Evolutionary conservation across 352 stramenopile species (phyloP).

Genomic region (Globisporangium takayamanum): DNA sequence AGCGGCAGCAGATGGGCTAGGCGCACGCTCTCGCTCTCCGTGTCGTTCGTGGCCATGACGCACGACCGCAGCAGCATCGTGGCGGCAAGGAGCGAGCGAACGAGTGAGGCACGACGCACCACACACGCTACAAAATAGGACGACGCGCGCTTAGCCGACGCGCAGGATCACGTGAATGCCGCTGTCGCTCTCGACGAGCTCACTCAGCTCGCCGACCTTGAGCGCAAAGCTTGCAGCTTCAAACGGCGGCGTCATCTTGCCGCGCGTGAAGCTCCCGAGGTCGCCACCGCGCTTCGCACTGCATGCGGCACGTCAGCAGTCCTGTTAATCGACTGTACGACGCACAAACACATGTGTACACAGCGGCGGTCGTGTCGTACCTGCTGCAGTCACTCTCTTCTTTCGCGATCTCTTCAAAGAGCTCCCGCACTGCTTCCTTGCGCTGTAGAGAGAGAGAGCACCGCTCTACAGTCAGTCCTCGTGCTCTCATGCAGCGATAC

Average conservation of each 20-base stretch:
- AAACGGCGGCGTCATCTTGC: slow-evolving; percentile 92
- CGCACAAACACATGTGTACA: not conserved
- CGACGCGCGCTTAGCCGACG: slow-evolving; percentile 34
- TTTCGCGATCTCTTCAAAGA: slow-evolving; percentile 84
- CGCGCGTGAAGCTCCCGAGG: slow-evolving; percentile 81
- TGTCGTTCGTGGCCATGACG: no score
- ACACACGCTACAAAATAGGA: slow-evolving; percentile 4
- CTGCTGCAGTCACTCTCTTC: slow-evolving; percentile 88
- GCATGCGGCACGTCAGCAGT: not conserved
- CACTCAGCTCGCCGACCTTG: slow-evolving; percentile 90
- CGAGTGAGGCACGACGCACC: not conserved
- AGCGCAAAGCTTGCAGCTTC: slow-evolving; percentile 90
- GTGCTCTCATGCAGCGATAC: not conserved
- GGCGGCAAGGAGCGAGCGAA: no score
- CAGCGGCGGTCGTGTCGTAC: slow-evolving; percentile 14
- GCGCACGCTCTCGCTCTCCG: no score
- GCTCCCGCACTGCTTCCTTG: slow-evolving; percentile 44
- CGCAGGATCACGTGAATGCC: slow-evolving; percentile 97
- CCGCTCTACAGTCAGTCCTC: not conserved
- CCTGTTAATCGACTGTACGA: not conserved
- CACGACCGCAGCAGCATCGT: no score
- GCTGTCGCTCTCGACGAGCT: slow-evolving; percentile 94
- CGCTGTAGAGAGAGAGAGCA: not conserved
- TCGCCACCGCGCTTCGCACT: slow-evolving; percentile 90
- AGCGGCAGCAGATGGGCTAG: no score